Conservation (phyloP, 345 rosid genomes). For the Moricandia arvensis region DNA sequence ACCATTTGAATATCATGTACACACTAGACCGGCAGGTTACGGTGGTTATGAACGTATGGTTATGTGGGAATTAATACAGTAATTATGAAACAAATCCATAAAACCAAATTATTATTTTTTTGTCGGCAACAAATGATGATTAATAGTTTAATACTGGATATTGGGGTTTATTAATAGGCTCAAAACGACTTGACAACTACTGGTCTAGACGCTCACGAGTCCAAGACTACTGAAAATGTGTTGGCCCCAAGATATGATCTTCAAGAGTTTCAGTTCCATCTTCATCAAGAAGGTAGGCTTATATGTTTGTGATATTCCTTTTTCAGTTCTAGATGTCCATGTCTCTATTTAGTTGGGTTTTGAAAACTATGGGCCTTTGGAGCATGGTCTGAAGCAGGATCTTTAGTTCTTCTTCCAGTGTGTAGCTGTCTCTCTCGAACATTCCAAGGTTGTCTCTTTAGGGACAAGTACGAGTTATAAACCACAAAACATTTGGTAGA, state of each 20-base stretch:
- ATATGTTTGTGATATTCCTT: neutral
- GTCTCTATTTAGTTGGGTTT: neutral
- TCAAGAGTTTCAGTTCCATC: neutral
- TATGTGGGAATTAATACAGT: neutral
- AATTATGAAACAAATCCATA: neutral
- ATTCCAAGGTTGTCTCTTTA: neutral
- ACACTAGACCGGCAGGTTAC: neutral
- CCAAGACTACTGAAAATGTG: neutral
- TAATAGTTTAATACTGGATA: neutral
- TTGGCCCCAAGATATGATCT: constrained; percentile 20
- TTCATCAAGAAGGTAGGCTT: neutral
- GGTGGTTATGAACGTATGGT: neutral
- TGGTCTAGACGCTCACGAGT: neutral
- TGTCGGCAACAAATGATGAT: neutral
- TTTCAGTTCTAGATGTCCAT: neutral
- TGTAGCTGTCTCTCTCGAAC: constrained; percentile 1
- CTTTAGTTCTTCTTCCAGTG: neutral
- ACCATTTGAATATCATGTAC: neutral
- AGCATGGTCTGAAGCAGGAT: neutral
- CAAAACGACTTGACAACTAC: neutral
- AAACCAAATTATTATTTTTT: neutral
- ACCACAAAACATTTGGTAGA: constrained; percentile 9
- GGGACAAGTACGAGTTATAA: neutral
- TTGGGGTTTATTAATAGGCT: constrained; percentile 21
- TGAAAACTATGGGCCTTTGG: neutral